phyloP scores from a whole-genome alignment of 1,284 basidiomycete genomes.

The Mycosarcoma mackinlayi region DNA sequence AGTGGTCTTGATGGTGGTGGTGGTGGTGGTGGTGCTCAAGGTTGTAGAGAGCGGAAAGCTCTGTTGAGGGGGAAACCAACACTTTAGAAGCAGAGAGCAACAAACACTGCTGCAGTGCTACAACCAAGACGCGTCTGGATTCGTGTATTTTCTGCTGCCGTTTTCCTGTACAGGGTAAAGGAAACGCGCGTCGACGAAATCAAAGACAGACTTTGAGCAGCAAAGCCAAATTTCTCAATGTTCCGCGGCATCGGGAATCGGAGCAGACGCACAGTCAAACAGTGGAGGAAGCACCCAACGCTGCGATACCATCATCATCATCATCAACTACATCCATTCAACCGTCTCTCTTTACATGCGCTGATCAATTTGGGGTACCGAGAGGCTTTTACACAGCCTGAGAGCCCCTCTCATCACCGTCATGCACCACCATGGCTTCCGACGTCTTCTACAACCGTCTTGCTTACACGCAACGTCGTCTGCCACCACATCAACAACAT shows the following conservation, averaged over 20 bases:
- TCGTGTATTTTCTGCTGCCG: neutral
- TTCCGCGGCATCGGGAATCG: conserved; percentile 1
- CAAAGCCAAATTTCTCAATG: neutral
- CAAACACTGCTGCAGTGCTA: conserved; percentile 32
- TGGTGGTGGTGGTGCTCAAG: conserved; percentile 5
- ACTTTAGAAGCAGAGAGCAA: conserved; percentile 18
- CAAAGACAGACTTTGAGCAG: neutral
- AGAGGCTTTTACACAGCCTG: neutral
- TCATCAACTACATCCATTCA: neutral
- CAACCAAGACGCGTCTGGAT: conserved; percentile 5
- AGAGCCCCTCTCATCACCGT: too few relatives aligned
- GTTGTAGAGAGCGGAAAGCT: too few relatives aligned
- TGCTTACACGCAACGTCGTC: conserved; percentile 29
- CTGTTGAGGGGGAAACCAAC: too few relatives aligned
- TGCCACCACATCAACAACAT: conserved; percentile 15
- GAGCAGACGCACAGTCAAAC: too few relatives aligned
- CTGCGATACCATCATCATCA: neutral
- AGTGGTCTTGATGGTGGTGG: conserved; percentile 12
- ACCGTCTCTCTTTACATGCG: neutral
- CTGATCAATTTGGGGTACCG: too few relatives aligned
- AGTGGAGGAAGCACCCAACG: neutral
- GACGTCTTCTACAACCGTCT: conserved; percentile 47
- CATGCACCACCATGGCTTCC: conserved; percentile 37
- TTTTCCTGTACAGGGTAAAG: too few relatives aligned
- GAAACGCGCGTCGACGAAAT: conserved; percentile 16